A percentile compares a stretch with the other conserved stretches of the same genome.
These are phyloP conservation scores for Penicillium salamii DNA, from an alignment of 495 filamentous ascomycete genomes.

Conservation along the genomic window DNA sequence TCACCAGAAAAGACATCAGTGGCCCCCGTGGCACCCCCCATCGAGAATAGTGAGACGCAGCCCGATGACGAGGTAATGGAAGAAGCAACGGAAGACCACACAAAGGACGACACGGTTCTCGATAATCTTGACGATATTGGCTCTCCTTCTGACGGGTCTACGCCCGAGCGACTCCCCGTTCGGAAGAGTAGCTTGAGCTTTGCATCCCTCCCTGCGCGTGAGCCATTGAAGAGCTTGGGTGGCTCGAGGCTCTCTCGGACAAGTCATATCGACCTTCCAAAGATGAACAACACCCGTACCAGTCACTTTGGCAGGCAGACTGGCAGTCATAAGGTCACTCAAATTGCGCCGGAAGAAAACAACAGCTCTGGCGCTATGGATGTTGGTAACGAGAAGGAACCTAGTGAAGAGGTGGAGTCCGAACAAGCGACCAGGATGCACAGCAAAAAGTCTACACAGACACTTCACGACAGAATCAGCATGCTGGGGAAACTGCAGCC, in stretches of 20 bases:
- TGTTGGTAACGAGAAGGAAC: conserved; percentile 51
- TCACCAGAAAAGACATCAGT: conserved; percentile 23
- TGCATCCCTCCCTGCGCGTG: conserved; percentile 84
- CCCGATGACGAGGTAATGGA: conserved; percentile 21
- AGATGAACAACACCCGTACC: conserved; percentile 34
- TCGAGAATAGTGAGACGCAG: conserved; percentile 17
- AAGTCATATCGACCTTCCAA: conserved; percentile 72
- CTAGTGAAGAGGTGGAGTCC: conserved; percentile 30
- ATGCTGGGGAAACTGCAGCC: conserved; percentile 83
- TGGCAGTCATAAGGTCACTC: conserved; percentile 38
- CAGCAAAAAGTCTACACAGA: conserved; percentile 87
- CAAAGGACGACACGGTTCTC: conserved; percentile 48
- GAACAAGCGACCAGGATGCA: conserved; percentile 55
- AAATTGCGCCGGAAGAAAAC: conserved; percentile 31
- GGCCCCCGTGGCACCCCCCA: conserved; percentile 6
- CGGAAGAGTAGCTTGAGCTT: conserved; percentile 94
- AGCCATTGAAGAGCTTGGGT: conserved; percentile 78
- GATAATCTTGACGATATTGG: conserved; percentile 55
- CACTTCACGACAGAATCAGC: conserved; percentile 87
- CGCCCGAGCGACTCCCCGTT: conserved; percentile 59
- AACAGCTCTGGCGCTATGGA: conserved; percentile 57
- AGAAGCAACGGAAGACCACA: conserved; percentile 13
- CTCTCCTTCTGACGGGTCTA: conserved; percentile 61
- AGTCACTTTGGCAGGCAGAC: conserved; percentile 59
- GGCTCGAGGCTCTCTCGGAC: conserved; percentile 69